Evolutionary conservation across 352 stramenopile species (phyloP), one percentile per base, ranked within the genome.

Genomic region (Globisporangium mamillatum): DNA sequence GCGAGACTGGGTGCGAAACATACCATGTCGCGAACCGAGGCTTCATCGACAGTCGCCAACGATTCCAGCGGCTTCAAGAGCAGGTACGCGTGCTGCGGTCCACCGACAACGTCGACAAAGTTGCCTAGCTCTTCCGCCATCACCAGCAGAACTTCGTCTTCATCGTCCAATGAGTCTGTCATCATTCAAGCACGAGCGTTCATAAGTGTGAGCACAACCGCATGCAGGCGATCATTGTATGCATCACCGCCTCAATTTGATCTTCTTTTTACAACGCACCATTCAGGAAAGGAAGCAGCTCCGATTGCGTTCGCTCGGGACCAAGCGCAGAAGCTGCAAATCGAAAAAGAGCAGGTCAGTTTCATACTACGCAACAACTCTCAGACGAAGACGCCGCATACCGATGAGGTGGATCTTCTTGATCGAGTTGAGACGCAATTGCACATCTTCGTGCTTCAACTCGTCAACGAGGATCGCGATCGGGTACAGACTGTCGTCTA

Each of bases 271-370:
- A 32, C 29, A 36, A 64, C 75, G 60, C 72, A 95, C 91, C 91
- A 68, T 97, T 97, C 44, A 99, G 80, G 72, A 99, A 99, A 2
- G 98, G 97, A n/a, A 99, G 71, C 18, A 99, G 82, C 82, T 99
- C 98, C 48, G 96, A 84, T 55, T 91, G 81, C 62, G 93, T 97
- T 46, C 95, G 88, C 58, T 98, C 83, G 7, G 83, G 81, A 5
- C 95, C 95, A 29, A 98, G 78, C 22, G 94, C 95, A 62, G 88
- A 80, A 20, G 93, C 93, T 95, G 67, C 14, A 57, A 62, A 20
- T 70, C n/a, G 1, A 55, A 18, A 59, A 32, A 63, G 2, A 57
- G 55, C 12, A 29, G 3, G 25, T 66, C 14, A 65, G 62, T 24
- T 34, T 32, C 12, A 44, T 55, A 27, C 0, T 56, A 52, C 6